Base-by-base conservation (phyloP, 73 alveolate species). In the Paramecium sonneborni region DNA sequence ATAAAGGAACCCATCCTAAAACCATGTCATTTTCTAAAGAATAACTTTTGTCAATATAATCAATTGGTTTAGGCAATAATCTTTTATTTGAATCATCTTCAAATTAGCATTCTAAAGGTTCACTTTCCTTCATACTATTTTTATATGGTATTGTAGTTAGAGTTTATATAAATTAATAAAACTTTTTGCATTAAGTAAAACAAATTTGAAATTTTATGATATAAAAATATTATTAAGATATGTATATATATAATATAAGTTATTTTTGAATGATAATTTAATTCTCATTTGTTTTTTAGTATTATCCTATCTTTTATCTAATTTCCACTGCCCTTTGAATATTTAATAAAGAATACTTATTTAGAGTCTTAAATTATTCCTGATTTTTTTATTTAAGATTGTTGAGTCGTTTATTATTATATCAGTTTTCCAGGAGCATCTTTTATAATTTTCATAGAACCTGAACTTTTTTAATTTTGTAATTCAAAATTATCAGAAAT, bases 21-120 rank as follows among this genome's bases (percentile, higher is more conserved):
- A 94, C 82, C 97, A 95, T 94, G 34, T 96, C 98, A 35, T 96
- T 93, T 28, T 85, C 93, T 14, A 96, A 74, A 6, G 98, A 96
- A 56, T 92, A 90, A 8, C 97, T 96, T 58, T 88, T 67, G 10
- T 67, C 58, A 23, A 79, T 92, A 28, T 62, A 46, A 26, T 92
- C 52, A 14, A 52, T 72, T 34, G 94, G 76, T 12, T 34, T 9
- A 76, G 94, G 94, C 7, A 90, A 52, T 21, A 6, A 18, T 52
- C 68, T 52, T 15, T 2, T 5, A 1, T 52, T 52, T 20, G 68
- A 18, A 52, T 52, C 30, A 18, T 52, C 68, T 4, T 52, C 68
- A 18, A 52, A 52, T 14, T 52, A 18, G 68, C 20, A 52, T 52
- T 52, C 32, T 4, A 14, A 4, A 18, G 5, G 68, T 18, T 52